These are phyloP conservation scores for Pseudogymnoascus sp. DNA, from an alignment of 2,329 filamentous ascomycete genomes.

Conservation along the genomic window DNA sequence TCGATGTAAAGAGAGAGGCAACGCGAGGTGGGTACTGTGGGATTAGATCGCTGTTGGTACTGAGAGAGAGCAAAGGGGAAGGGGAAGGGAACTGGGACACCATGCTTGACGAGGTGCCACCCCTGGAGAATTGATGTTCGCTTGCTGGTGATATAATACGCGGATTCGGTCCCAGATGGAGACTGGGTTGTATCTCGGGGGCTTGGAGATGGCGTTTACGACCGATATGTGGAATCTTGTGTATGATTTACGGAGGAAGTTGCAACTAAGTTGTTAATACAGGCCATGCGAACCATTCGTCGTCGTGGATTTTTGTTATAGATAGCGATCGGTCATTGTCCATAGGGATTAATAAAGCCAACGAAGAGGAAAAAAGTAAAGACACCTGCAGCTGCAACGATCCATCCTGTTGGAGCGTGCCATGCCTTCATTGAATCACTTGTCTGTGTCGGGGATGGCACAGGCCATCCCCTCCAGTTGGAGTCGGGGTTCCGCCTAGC, in stretches of 20 bases:
- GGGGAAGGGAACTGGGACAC: constrained; percentile 29
- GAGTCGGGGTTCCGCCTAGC: not conserved
- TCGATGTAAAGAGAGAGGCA: constrained; percentile 36
- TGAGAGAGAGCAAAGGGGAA: constrained; percentile 29
- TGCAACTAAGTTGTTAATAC: not conserved
- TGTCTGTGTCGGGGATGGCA: not conserved
- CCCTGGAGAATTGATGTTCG: constrained; percentile 14
- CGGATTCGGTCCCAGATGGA: not conserved
- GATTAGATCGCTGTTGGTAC: constrained; percentile 42
- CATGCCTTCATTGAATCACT: not conserved
- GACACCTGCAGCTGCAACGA: constrained; percentile 11
- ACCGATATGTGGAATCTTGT: not conserved
- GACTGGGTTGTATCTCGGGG: not conserved
- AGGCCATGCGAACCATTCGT: not conserved
- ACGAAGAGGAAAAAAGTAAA: not conserved
- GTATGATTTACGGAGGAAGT: not conserved
- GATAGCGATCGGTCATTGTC: not conserved
- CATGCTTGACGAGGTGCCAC: constrained; percentile 22
- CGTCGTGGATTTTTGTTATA: too few relatives aligned
- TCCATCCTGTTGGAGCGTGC: constrained; percentile 6
- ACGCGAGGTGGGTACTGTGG: constrained; percentile 49
- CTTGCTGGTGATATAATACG: not conserved
- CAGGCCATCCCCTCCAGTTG: constrained; percentile 2
- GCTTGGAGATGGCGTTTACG: not conserved
- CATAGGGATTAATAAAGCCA: not conserved